Base-by-base conservation (phyloP, 2,329 filamentous ascomycete species). In the Fusarium haematococcum region DNA sequence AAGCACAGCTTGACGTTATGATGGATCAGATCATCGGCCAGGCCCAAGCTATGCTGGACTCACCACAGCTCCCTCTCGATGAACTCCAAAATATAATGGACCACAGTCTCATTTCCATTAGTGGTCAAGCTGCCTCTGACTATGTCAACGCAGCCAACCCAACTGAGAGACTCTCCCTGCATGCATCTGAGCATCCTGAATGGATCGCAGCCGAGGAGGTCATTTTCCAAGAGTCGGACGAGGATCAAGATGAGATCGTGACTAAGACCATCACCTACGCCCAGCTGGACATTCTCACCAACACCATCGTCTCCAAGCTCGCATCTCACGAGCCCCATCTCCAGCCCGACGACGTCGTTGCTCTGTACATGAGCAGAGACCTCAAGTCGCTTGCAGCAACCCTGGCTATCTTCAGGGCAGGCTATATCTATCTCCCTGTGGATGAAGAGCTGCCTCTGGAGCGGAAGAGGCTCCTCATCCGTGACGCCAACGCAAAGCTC, bases 121-220 rank as follows among this genome's bases (percentile, higher is more conserved):
- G 61, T 11, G 70, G 56, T 0, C 6, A 27, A 14, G 14, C 33
- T 7, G 18, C 10, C 16, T 35, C 23, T 4, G 1, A 8, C 2
- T 7, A 5, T 1, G 18, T 2, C 2, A 8, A 48, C 0, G 3
- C 13, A 0, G 25, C 0, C 11, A 56, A 73, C 10, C 70, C 70
- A 2, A n/a, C 70, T 0, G 16, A 18, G 0, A 14, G 14, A 0
- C 32, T 73, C 3, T 45, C 61, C 2, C 8, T 60, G 4, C 25
- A 67, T 11, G 61, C 61, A 1, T 30, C 37, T 4, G 16, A 60
- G 4, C 30, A 70, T 18, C 61, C 70, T 3, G 70, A 63, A 4
- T 73, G 70, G 70, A 43, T 73, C 6, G 70, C 70, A 1, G 57
- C 20, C 1, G 70, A 73, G 23, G 37, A 73, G 27, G 50, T 70